phyloP scores from a whole-genome alignment of 371 early-diverging fungal genomes.

The Batkoa obscura region DNA sequence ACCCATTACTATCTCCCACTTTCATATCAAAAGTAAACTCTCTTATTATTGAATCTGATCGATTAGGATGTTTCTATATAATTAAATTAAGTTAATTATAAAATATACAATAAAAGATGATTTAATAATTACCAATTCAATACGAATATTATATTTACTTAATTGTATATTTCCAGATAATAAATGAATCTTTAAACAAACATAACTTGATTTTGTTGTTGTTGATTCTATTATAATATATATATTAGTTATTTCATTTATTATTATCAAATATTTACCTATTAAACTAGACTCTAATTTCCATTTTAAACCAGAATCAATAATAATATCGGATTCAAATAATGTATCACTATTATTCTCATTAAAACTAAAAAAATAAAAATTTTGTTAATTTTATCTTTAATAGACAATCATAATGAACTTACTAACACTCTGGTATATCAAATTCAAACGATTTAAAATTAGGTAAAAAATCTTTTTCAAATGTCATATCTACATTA shows the following conservation, averaged over 20 bases:
- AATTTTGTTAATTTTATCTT: no score
- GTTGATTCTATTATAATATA: no score
- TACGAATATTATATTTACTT: neutral
- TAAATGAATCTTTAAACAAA: neutral
- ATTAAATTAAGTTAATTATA: neutral
- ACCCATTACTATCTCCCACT: neutral
- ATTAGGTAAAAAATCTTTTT: conserved; percentile 3
- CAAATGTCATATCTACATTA: conserved; percentile 6
- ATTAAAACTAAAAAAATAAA: no score
- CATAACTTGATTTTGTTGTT: no score
- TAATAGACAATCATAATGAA: no score
- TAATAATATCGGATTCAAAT: neutral
- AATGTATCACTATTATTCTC: no score
- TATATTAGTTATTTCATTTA: neutral
- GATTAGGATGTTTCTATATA: neutral
- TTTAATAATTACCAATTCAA: neutral
- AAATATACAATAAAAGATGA: neutral
- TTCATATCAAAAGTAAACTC: conserved; percentile 1
- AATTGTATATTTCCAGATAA: neutral
- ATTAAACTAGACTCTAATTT: neutral
- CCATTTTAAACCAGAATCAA: neutral
- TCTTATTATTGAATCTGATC: neutral
- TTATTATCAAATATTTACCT: neutral
- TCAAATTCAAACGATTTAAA: neutral
- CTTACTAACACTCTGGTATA: neutral